Percentiles rank a stretch among this genome's conserved stretches.
Evolutionary conservation across 352 stramenopile species (phyloP).

Genomic region (Pythium angustatum): DNA sequence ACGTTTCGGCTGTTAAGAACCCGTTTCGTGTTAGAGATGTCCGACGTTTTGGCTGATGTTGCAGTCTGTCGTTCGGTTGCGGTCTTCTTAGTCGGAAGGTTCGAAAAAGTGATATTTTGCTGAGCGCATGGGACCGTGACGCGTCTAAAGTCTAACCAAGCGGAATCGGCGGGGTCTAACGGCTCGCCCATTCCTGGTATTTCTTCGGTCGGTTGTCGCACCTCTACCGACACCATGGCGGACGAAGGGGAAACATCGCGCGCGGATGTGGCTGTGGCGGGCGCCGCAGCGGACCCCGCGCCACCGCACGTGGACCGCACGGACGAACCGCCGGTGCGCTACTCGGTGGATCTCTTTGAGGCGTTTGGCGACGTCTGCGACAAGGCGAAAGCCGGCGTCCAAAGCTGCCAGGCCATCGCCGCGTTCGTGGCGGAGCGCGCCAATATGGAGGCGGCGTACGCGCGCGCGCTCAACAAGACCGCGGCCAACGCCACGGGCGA

Average conservation of each 20-base stretch:
- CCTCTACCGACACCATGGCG: conserved; percentile 4
- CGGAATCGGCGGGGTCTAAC: not conserved
- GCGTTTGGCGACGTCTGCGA: conserved; percentile 71
- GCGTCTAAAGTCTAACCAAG: not conserved
- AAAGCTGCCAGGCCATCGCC: conserved; percentile 73
- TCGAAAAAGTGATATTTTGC: not conserved
- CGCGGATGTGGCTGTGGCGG: not conserved
- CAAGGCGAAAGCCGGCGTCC: conserved; percentile 75
- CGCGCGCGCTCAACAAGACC: conserved; percentile 57
- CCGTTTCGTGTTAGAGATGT: not conserved
- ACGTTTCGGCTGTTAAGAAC: conserved; percentile 6
- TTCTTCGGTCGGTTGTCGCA: no score
- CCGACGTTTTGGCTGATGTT: not conserved
- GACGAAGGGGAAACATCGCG: conserved; percentile 1
- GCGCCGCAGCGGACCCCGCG: not conserved
- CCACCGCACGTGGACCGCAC: not conserved
- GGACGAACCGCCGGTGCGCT: conserved; percentile 28
- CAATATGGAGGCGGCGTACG: conserved; percentile 59
- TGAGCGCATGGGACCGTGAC: no score
- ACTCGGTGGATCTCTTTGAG: conserved; percentile 72
- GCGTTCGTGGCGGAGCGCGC: conserved; percentile 63
- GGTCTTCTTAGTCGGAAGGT: not conserved
- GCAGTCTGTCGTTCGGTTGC: conserved; percentile 3
- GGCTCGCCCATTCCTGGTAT: no score
- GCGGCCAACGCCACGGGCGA: conserved; percentile 62